Conservation (phyloP, 2,329 filamentous ascomycete species). For the Neopestalotiopsis sp. region DNA sequence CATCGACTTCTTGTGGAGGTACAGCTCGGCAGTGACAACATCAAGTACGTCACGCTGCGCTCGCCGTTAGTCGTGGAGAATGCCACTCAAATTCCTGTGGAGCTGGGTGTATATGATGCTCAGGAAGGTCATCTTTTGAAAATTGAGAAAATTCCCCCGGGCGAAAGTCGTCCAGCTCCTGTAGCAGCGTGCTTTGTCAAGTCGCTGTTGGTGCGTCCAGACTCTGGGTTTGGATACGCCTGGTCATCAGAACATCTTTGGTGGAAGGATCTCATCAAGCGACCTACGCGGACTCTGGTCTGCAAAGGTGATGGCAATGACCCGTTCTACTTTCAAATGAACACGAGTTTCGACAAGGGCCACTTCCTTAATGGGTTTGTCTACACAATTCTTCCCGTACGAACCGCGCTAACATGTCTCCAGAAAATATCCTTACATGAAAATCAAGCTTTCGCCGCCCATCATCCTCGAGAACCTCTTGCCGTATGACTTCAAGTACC, state of each 20-base stretch:
- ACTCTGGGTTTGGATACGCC: conserved; percentile 94
- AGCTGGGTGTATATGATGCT: conserved; percentile 87
- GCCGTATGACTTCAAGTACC: conserved; percentile 98
- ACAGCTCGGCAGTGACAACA: conserved; percentile 87
- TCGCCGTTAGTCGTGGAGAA: conserved; percentile 94
- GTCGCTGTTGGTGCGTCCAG: conserved; percentile 84
- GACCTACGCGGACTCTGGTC: conserved; percentile 83
- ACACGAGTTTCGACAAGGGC: conserved; percentile 81
- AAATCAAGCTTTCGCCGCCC: conserved; percentile 86
- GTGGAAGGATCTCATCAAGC: conserved; percentile 89
- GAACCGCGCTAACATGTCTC: conserved; percentile 34
- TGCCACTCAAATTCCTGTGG: conserved; percentile 93
- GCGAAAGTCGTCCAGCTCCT: conserved; percentile 86
- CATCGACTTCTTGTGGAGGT: conserved; percentile 94
- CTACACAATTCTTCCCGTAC: background rate
- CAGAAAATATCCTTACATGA: conserved; percentile 92
- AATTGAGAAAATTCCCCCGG: conserved; percentile 96
- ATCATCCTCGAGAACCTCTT: conserved; percentile 93
- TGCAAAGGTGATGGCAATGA: conserved; percentile 87
- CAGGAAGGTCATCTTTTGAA: conserved; percentile 90
- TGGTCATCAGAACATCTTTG: conserved; percentile 91
- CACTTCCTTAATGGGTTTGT: conserved; percentile 78
- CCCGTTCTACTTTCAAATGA: conserved; percentile 96
- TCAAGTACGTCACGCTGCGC: conserved; percentile 96
- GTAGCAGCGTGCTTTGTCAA: conserved; percentile 93